A percentile compares a stretch with the other conserved stretches of the same genome.
Evolutionary conservation across 2,329 filamentous ascomycete genomes (phyloP).

Genomic region (Colletotrichum tamarilloi): DNA sequence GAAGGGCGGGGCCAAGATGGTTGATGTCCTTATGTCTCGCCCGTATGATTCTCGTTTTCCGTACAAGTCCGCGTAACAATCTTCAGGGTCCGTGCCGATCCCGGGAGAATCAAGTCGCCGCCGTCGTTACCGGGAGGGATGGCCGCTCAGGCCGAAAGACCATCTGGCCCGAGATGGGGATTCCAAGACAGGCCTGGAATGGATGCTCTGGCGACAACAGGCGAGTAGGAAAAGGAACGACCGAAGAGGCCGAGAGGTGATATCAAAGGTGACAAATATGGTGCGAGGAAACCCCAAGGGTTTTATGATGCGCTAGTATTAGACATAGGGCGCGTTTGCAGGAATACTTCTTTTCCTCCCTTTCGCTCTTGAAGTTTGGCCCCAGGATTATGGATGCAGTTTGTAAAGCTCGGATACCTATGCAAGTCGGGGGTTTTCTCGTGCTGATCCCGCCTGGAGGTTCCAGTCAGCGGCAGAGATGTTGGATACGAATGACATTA

Average conservation of each 20-base stretch:
- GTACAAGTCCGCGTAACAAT: background rate
- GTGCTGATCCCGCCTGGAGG: background rate
- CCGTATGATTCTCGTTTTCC: background rate
- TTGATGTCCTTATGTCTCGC: background rate
- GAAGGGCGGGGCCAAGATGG: background rate
- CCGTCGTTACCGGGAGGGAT: background rate
- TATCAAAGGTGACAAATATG: background rate
- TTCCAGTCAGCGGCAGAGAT: background rate
- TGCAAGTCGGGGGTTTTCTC: slow-evolving; percentile 4
- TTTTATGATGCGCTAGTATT: slow-evolving; percentile 5
- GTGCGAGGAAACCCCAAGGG: slow-evolving; percentile 4
- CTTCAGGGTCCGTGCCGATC: background rate
- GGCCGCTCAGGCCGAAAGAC: slow-evolving; percentile 24
- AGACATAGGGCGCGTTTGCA: background rate
- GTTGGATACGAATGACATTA: background rate
- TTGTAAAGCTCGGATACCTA: background rate
- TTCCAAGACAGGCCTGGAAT: slow-evolving; percentile 29
- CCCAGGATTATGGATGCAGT: background rate
- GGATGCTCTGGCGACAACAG: background rate
- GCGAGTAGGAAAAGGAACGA: slow-evolving; percentile 1
- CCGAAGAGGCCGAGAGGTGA: background rate
- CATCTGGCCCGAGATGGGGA: slow-evolving; percentile 19
- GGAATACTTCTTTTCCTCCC: slow-evolving; percentile 7
- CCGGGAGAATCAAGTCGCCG: slow-evolving; percentile 14
- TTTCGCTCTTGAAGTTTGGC: slow-evolving; percentile 5